Conservation (phyloP, 177 flowering plant genomes). For the Telopea speciosissima region DNA sequence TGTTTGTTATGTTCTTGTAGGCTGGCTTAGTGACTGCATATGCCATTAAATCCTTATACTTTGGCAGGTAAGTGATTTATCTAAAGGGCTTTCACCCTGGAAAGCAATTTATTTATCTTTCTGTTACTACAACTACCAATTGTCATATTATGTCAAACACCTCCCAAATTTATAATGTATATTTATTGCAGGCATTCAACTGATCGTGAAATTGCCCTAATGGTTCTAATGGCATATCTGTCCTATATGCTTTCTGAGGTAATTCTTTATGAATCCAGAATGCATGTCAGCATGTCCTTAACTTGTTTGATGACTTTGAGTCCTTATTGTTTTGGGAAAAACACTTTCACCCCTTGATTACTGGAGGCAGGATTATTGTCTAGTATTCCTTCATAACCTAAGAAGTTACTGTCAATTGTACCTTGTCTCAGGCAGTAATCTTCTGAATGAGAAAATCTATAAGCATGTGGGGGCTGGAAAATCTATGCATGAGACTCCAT, state of each 20-base stretch:
- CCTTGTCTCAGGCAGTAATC: too few species aligned
- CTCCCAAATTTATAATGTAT: background rate
- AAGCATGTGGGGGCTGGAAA: background rate
- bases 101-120: background rate
- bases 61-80: slow-evolving; percentile 52
- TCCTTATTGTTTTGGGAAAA: too few species aligned
- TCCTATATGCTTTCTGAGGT: slow-evolving; percentile 96
- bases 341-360: too few species aligned
- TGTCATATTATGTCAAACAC: background rate
- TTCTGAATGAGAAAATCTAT: too few species aligned
- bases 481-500: background rate
- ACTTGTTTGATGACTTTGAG: too few species aligned
- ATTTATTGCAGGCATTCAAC: slow-evolving; percentile 66
- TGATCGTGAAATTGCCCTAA: slow-evolving; percentile 72
- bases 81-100: background rate
- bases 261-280: slow-evolving; percentile 9
- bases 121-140: background rate
- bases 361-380: too few species aligned
- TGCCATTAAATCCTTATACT: slow-evolving; percentile 53
- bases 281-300: too few species aligned
- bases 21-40: slow-evolving; percentile 69
- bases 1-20: slow-evolving; percentile 26
- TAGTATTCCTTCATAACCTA: background rate
- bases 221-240: slow-evolving; percentile 83
- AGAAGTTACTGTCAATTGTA: too few species aligned